Percentiles rank a stretch among this genome's conserved stretches.
These are phyloP conservation scores for Pseudogymnoascus sp. DNA, from an alignment of 2,329 filamentous ascomycete genomes.

Conservation along the genomic window DNA sequence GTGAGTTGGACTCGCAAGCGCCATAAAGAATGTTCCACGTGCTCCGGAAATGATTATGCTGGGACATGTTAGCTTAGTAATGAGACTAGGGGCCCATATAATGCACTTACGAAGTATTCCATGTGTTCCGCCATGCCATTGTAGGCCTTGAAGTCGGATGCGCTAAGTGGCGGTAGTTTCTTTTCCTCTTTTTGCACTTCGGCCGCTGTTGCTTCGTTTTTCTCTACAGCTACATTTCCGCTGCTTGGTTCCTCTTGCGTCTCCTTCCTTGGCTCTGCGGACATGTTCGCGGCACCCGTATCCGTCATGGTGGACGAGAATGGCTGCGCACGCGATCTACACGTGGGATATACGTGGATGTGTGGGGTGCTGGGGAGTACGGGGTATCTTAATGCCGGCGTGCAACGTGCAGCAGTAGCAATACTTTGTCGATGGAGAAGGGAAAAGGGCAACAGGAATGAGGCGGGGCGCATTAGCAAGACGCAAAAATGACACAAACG, in stretches of 20 bases:
- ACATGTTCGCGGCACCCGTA: neutral
- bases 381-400: neutral
- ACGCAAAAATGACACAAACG: neutral
- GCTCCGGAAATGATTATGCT: conserved; percentile 71
- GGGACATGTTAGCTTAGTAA: conserved; percentile 8
- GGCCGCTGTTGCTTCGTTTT: neutral
- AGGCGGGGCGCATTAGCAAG: neutral
- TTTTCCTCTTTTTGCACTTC: neutral
- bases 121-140: conserved; percentile 57
- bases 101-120: conserved; percentile 48
- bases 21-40: conserved; percentile 66
- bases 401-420: neutral
- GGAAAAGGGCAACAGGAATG: neutral
- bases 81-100: neutral
- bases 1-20: conserved; percentile 52
- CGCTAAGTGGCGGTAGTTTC: conserved; percentile 45
- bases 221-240: conserved; percentile 1
- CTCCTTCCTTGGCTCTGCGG: neutral
- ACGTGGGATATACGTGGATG: neutral
- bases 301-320: conserved; percentile 15
- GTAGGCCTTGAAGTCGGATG: conserved; percentile 51
- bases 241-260: neutral
- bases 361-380: neutral
- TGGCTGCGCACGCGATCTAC: neutral
- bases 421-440: neutral